Percentiles rank a stretch among this genome's conserved stretches.
phyloP scores from a whole-genome alignment of 768 basidiomycete genomes.

The Russula abietina region DNA sequence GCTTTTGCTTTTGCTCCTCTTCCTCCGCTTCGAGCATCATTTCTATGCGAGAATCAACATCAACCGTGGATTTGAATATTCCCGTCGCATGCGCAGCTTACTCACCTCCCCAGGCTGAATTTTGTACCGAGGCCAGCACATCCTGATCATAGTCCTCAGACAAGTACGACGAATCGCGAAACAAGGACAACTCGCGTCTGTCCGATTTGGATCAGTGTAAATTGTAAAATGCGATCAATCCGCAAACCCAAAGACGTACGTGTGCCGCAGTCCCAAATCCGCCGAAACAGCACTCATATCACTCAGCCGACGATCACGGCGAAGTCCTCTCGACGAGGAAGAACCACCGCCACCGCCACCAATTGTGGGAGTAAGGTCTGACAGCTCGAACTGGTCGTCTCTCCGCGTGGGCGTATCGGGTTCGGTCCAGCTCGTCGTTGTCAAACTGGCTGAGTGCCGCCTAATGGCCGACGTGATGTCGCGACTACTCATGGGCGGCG shows the following conservation, averaged over 20 bases:
- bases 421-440: constrained; percentile 20
- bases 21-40: constrained; percentile 45
- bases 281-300: constrained; percentile 53
- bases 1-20: constrained; percentile 35
- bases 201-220: background rate
- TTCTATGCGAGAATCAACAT: constrained; percentile 23
- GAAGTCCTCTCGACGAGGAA: constrained; percentile 41
- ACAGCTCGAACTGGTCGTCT: constrained; percentile 33
- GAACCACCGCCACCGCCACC: constrained; percentile 15
- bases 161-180: constrained; percentile 25
- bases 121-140: constrained; percentile 53
- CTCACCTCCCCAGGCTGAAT: constrained; percentile 70
- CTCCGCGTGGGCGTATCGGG: constrained; percentile 34
- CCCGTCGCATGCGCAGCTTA: background rate
- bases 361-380: constrained; percentile 36
- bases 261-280: constrained; percentile 43
- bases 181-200: constrained; percentile 30
- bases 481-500: constrained; percentile 36
- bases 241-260: constrained; percentile 32
- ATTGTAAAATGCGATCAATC: too few relatives aligned
- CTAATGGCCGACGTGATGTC: constrained; percentile 45
- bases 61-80: background rate
- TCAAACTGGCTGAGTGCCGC: constrained; percentile 18
- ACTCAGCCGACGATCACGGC: constrained; percentile 51
- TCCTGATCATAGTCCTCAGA: constrained; percentile 36